These are phyloP conservation scores for Leishmania amazonensis DNA, from an alignment of 208 protist species.

Conservation along the genomic window DNA sequence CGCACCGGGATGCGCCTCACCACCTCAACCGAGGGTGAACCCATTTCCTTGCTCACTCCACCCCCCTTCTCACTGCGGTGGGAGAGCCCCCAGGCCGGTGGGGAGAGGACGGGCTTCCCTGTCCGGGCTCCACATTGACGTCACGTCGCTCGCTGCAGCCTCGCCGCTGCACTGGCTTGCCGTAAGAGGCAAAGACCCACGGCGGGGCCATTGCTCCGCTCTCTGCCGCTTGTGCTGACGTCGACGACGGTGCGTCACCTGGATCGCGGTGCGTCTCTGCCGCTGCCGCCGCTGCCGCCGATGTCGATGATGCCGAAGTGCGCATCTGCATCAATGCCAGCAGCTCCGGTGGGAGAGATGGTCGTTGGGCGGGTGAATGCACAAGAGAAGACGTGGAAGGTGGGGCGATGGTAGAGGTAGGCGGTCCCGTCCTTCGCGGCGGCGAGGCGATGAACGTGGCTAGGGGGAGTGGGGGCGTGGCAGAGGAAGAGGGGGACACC, in stretches of 20 bases:
- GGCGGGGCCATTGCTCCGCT: neutral
- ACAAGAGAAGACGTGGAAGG: neutral
- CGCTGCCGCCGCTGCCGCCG: neutral
- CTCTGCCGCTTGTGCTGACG: neutral
- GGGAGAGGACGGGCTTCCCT: neutral
- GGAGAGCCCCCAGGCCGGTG: neutral
- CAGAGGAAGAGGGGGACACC: neutral
- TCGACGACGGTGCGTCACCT: neutral
- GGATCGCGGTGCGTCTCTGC: neutral
- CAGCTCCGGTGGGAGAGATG: constrained; percentile 20
- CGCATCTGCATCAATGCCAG: constrained; percentile 22
- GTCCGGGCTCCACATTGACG: constrained; percentile 19
- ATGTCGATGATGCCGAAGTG: neutral
- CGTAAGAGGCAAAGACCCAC: neutral
- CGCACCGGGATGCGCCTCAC: neutral
- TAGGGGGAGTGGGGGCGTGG: neutral
- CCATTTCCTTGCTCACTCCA: neutral
- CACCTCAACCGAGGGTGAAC: neutral
- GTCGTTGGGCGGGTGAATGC: neutral
- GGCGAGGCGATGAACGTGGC: constrained; percentile 22
- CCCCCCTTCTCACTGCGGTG: neutral
- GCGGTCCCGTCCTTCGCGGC: neutral
- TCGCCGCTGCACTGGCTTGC: constrained; percentile 5
- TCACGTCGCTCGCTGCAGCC: constrained; percentile 29
- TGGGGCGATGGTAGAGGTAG: neutral